phyloP scores from a whole-genome alignment of 768 basidiomycete species.

The Hypholoma sublateritium region DNA sequence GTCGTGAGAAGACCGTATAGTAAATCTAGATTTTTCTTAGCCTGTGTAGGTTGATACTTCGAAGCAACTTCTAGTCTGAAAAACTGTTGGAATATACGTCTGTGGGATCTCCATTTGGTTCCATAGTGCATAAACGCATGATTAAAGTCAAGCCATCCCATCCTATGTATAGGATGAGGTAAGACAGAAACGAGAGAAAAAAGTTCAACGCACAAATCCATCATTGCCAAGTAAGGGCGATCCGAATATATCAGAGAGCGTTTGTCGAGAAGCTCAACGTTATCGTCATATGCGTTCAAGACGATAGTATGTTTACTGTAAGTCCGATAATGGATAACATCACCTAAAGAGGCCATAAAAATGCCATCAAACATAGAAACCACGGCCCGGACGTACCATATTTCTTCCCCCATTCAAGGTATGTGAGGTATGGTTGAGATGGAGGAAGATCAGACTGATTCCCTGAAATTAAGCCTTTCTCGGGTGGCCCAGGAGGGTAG shows the following conservation, averaged over 20 bases:
- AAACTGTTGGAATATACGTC: constrained; percentile 25
- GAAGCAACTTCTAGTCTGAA: constrained; percentile 19
- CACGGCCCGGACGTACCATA: neutral
- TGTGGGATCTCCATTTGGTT: constrained; percentile 27
- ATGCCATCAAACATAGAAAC: neutral
- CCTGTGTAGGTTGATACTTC: constrained; percentile 21
- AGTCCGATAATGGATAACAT: constrained; percentile 20
- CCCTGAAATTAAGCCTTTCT: neutral
- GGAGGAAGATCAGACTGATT: neutral
- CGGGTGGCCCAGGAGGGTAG: constrained; percentile 2
- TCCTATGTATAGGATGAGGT: constrained; percentile 16
- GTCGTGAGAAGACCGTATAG: constrained; percentile 11
- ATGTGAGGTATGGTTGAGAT: neutral
- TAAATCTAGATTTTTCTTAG: constrained; percentile 19
- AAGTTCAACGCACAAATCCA: constrained; percentile 16
- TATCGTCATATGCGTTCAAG: constrained; percentile 18
- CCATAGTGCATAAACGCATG: constrained; percentile 28
- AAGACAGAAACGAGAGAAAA: neutral
- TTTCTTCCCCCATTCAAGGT: neutral
- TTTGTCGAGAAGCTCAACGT: constrained; percentile 24
- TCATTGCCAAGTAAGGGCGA: constrained; percentile 18
- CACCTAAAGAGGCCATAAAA: constrained; percentile 11
- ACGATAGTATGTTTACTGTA: constrained; percentile 21
- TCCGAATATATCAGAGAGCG: constrained; percentile 23
- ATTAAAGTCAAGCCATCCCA: constrained; percentile 30